Percentiles rank a stretch among this genome's conserved stretches.
Conservation (phyloP, 495 filamentous ascomycete species). For the Paragyromitra xinjiangensis region DNA sequence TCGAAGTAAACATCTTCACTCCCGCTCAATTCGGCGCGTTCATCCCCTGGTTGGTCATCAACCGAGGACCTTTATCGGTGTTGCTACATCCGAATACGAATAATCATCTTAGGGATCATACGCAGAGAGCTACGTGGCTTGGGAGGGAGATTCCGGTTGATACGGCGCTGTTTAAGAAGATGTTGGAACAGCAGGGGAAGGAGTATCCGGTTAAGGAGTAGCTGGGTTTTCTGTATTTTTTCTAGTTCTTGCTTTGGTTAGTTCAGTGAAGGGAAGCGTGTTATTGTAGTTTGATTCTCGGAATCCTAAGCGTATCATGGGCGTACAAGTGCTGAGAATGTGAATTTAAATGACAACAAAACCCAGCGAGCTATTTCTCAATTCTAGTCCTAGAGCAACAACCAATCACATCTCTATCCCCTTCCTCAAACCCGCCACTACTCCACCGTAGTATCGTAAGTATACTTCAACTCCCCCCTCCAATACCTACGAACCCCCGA, state of each 20-base stretch:
- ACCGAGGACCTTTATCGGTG: slow-evolving; percentile 80
- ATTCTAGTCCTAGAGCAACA: background rate
- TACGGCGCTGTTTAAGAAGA: slow-evolving; percentile 66
- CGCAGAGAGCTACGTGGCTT: slow-evolving; percentile 84
- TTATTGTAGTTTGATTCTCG: background rate
- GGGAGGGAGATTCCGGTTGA: slow-evolving; percentile 77
- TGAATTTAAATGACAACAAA: background rate
- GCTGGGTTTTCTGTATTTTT: background rate
- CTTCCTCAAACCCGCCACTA: background rate
- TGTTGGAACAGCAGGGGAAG: slow-evolving; percentile 30
- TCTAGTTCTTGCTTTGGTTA: no score
- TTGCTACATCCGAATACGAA: slow-evolving; percentile 84
- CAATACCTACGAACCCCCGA: slow-evolving; percentile 66
- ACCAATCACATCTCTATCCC: background rate
- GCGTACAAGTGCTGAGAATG: background rate
- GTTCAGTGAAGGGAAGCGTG: background rate
- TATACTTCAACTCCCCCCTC: slow-evolving; percentile 78
- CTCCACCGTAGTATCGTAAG: slow-evolving; percentile 45
- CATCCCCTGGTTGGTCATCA: slow-evolving; percentile 79
- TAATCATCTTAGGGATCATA: slow-evolving; percentile 69
- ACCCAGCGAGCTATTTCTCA: background rate
- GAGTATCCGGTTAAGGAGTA: slow-evolving; percentile 18
- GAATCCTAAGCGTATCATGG: background rate
- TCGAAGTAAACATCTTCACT: slow-evolving; percentile 88
- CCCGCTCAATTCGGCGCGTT: slow-evolving; percentile 90